Percentiles rank a stretch among this genome's conserved stretches.
phyloP scores from a whole-genome alignment of 169 alveolate genomes.

The Plasmodium cynomolgi region DNA sequence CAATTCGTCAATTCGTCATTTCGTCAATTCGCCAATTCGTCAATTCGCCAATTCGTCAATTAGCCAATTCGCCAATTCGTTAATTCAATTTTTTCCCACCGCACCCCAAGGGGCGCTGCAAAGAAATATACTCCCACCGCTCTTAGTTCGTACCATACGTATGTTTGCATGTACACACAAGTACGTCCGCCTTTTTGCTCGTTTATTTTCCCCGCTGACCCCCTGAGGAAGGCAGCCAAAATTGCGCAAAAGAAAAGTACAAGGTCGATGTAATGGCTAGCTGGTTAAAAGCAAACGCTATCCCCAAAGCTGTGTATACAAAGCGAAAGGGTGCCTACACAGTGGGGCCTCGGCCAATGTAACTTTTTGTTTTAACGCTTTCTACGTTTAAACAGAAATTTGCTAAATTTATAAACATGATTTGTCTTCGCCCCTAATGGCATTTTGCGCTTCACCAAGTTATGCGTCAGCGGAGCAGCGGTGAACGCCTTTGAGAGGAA shows the following conservation, averaged over 20 bases:
- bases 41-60: too few species aligned
- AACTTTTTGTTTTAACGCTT: background rate
- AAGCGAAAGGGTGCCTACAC: background rate
- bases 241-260: background rate
- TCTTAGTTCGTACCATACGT: background rate
- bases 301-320: background rate
- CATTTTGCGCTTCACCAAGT: constrained; percentile 5
- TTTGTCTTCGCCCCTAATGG: background rate
- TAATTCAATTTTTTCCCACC: background rate
- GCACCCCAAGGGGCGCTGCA: background rate
- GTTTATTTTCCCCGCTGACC: background rate
- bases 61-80: too few species aligned
- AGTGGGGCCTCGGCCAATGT: background rate
- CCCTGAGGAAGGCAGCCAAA: background rate
- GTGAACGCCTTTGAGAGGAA: background rate
- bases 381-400: background rate
- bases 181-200: background rate
- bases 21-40: too few species aligned
- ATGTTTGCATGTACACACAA: background rate
- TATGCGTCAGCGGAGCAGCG: constrained; percentile 1
- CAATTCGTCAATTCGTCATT: too few species aligned
- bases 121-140: background rate
- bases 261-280: background rate
- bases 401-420: constrained; percentile 1
- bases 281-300: background rate